A percentile compares a stretch with the other conserved stretches of the same genome.
Evolutionary conservation across 768 basidiomycete species (phyloP).

Genomic region (Tulasnella sp.): DNA sequence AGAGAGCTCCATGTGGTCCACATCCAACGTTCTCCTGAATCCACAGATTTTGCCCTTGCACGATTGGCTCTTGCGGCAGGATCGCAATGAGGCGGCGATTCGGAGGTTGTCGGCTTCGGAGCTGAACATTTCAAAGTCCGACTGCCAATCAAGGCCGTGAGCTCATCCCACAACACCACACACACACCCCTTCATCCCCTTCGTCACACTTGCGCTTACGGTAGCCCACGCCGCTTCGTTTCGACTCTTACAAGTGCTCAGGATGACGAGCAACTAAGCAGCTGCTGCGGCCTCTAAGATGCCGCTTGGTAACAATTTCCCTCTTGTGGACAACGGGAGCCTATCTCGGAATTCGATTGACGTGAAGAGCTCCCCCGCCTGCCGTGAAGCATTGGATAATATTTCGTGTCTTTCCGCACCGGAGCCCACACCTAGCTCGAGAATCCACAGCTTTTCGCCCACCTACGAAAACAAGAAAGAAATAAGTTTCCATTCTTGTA

Average conservation of each 20-base stretch:
- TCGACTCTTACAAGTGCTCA: neutral
- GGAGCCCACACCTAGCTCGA: neutral
- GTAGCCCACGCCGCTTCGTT: too few species aligned
- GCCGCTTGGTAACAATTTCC: neutral
- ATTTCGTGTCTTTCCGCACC: neutral
- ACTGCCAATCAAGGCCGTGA: neutral
- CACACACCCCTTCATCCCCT: neutral
- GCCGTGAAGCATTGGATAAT: neutral
- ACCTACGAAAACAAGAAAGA: neutral
- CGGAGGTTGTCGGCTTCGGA: neutral
- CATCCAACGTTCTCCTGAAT: neutral
- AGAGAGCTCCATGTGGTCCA: neutral
- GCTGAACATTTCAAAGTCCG: neutral
- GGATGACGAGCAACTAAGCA: neutral
- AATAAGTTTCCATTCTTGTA: slow-evolving; percentile 1
- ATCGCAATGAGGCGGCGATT: slow-evolving; percentile 4
- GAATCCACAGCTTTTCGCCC: neutral
- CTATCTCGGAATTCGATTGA: neutral
- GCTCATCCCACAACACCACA: neutral
- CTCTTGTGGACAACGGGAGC: neutral
- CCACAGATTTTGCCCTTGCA: neutral
- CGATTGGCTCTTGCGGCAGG: neutral
- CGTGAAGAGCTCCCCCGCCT: neutral
- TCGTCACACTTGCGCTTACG: too few species aligned
- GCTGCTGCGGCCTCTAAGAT: neutral